Evolutionary conservation across 345 rosid genomes (phyloP).

Genomic region (Erysimum cheiranthoides): DNA sequence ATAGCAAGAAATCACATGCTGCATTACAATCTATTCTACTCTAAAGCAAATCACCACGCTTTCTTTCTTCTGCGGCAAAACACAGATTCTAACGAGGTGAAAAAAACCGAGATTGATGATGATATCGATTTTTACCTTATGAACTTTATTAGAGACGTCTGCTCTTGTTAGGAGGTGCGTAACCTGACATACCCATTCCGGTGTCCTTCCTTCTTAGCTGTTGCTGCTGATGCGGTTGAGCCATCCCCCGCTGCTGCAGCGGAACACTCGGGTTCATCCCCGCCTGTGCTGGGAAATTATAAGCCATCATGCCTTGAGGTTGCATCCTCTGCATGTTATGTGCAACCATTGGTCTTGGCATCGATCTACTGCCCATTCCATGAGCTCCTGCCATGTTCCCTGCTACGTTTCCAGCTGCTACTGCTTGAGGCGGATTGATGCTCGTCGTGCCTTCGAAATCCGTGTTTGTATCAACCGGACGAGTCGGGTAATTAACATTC

Average conservation of each 20-base stretch:
- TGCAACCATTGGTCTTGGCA: constrained; percentile 69
- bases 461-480: constrained; percentile 87
- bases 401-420: constrained; percentile 63
- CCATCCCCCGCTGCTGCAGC: constrained; percentile 76
- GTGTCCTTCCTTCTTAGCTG: constrained; percentile 89
- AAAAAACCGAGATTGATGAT: constrained; percentile 10
- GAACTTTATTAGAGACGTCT: constrained; percentile 61
- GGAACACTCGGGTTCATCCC: constrained; percentile 87
- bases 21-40: constrained; percentile 28
- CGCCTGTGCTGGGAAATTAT: constrained; percentile 68
- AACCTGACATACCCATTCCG: constrained; percentile 80
- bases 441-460: constrained; percentile 96
- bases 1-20: constrained; percentile 35
- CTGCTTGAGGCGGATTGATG: constrained; percentile 82
- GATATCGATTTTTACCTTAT: neutral
- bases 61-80: constrained; percentile 24
- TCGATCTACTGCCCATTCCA: constrained; percentile 64
- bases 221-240: constrained; percentile 74
- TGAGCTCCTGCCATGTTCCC: constrained; percentile 74
- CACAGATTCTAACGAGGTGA: neutral
- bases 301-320: constrained; percentile 69
- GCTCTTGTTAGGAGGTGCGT: constrained; percentile 85
- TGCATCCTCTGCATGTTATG: constrained; percentile 85
- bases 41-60: constrained; percentile 12
- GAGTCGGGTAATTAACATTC: constrained; percentile 78